Evolutionary conservation across 106 monocot genomes (phyloP).

Genomic region (Platanthera guangdongensis): DNA sequence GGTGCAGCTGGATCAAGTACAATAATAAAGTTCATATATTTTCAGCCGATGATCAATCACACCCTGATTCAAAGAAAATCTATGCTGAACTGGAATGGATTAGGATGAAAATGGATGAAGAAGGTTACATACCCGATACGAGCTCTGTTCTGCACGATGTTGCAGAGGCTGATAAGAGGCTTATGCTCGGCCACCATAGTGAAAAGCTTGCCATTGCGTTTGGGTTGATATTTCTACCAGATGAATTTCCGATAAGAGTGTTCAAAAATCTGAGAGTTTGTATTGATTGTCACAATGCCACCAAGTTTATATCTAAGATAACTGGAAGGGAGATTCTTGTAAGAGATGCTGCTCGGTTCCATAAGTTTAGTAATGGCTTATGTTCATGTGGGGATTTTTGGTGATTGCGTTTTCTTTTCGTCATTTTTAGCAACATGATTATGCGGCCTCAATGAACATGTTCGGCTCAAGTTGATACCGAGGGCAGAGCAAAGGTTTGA

Average conservation of each 20-base stretch:
- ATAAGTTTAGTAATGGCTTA: conserved; percentile 50
- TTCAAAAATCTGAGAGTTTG: conserved; percentile 80
- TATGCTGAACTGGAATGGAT: conserved; percentile 49
- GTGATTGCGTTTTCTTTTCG: conserved; percentile 22
- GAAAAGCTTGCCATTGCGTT: conserved; percentile 82
- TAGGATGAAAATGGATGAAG: conserved; percentile 29
- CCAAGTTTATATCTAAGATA: conserved; percentile 69
- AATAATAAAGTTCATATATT: conserved; percentile 67
- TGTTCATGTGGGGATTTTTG: conserved; percentile 89
- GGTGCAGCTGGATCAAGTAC: conserved; percentile 81
- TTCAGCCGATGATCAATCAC: conserved; percentile 64
- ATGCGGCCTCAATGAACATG: no score
- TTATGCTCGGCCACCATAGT: conserved; percentile 67
- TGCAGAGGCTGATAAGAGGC: conserved; percentile 42
- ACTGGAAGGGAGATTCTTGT: conserved; percentile 66
- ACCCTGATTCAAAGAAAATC: conserved; percentile 44
- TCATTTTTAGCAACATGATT: neutral
- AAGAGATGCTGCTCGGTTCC: conserved; percentile 67
- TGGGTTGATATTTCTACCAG: conserved; percentile 56
- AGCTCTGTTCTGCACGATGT: conserved; percentile 55
- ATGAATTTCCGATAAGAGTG: conserved; percentile 49
- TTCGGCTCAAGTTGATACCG: no score
- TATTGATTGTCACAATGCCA: conserved; percentile 61
- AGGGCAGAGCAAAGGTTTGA: no score
- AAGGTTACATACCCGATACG: conserved; percentile 58